Evolutionary conservation across 345 rosid species (phyloP).

Genomic region (Eucalyptus microcorys): DNA sequence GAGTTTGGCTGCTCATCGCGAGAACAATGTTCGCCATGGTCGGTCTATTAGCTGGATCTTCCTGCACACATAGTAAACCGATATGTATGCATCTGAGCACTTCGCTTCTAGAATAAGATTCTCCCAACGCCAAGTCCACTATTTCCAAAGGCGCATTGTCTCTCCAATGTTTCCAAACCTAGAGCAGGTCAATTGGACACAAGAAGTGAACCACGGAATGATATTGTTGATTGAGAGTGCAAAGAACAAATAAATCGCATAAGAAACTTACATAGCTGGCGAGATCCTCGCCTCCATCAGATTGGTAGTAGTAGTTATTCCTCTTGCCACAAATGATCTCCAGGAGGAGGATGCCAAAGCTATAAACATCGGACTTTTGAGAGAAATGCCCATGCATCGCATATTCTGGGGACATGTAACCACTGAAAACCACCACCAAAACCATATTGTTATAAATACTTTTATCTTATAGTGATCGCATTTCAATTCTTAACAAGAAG

Average conservation of each 20-base stretch:
- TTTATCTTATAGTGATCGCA: neutral
- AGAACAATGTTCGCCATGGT: neutral
- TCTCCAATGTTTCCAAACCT: neutral
- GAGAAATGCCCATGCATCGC: neutral
- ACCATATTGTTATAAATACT: neutral
- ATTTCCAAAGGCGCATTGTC: neutral
- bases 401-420: neutral
- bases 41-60: neutral
- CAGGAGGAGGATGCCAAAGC: neutral
- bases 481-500: neutral
- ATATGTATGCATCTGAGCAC: conserved; percentile 15
- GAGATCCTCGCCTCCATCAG: neutral
- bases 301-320: neutral
- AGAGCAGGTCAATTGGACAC: neutral
- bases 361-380: conserved; percentile 14
- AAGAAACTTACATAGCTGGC: neutral
- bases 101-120: conserved; percentile 1
- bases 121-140: neutral
- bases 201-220: neutral
- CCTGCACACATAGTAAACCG: conserved; percentile 15
- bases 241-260: neutral
- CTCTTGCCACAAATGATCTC: neutral
- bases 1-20: neutral
- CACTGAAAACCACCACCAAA: neutral
- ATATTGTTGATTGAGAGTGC: neutral